phyloP scores from a whole-genome alignment of 2,329 filamentous ascomycete genomes.

The Malbranchea cinnamomea region DNA sequence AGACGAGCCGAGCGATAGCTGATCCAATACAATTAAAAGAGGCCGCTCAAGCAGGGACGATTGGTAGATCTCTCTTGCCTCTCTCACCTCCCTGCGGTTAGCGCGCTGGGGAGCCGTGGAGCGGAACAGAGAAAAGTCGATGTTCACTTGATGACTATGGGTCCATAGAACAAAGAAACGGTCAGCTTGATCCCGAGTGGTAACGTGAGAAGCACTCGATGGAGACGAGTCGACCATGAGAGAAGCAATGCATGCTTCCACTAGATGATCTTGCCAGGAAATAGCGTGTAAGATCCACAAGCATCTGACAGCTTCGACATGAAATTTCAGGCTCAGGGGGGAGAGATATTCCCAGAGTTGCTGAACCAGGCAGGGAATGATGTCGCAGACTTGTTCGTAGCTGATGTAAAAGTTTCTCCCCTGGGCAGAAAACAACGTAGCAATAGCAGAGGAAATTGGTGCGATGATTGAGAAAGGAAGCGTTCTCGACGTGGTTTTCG shows the following conservation, averaged over 20 bases:
- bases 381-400: conserved; percentile 36
- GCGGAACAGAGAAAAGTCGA: conserved; percentile 22
- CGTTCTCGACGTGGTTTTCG: conserved; percentile 12
- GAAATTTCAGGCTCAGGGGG: conserved; percentile 74
- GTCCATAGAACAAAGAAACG: conserved; percentile 29
- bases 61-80: conserved; percentile 20
- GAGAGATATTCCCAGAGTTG: conserved; percentile 70
- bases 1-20: conserved; percentile 54
- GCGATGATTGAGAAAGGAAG: conserved; percentile 22
- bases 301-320: conserved; percentile 78
- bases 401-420: conserved; percentile 21
- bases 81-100: conserved; percentile 10
- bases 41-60: conserved; percentile 62
- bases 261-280: conserved; percentile 50
- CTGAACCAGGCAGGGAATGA: conserved; percentile 54
- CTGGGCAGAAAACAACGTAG: conserved; percentile 24
- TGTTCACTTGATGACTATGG: conserved; percentile 25
- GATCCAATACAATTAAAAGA: conserved; percentile 66
- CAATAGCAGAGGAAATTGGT: conserved; percentile 35
- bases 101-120: conserved; percentile 12
- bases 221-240: conserved; percentile 45
- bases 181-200: conserved; percentile 22
- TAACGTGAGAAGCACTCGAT: conserved; percentile 15
- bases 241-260: conserved; percentile 63
- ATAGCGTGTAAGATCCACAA: conserved; percentile 77